These are phyloP conservation scores for Calonectria pteridis DNA, from an alignment of 2,329 filamentous ascomycete genomes.

Conservation along the genomic window DNA sequence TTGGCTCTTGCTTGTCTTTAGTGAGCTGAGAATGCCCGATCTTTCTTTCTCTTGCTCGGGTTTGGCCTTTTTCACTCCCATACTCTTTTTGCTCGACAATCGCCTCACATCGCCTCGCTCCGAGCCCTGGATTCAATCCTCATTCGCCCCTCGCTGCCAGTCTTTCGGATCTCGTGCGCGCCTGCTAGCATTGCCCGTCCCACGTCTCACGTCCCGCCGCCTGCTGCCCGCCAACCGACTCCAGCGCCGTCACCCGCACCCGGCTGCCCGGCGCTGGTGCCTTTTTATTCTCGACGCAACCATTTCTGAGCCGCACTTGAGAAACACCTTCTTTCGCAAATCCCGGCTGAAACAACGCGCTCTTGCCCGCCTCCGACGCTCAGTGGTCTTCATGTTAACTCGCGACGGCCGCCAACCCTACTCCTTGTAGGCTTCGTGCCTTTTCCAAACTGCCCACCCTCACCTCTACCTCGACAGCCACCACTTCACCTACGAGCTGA, in stretches of 20 bases:
- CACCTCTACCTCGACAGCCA: constrained; percentile 15
- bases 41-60: not conserved
- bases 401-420: constrained; percentile 13
- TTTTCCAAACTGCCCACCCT: constrained; percentile 24
- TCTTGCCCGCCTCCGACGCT: constrained; percentile 14
- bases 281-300: constrained; percentile 15
- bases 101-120: not conserved
- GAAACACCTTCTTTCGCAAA: constrained; percentile 13
- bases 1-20: constrained; percentile 5
- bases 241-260: constrained; percentile 15
- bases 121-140: not conserved
- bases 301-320: constrained; percentile 6
- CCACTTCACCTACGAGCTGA: constrained; percentile 16
- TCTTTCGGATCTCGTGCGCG: not conserved
- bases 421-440: constrained; percentile 34
- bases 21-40: constrained; percentile 23
- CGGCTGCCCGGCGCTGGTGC: constrained; percentile 18
- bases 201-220: constrained; percentile 8
- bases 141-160: not conserved
- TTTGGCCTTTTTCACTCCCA: not conserved
- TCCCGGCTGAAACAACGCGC: not conserved
- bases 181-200: not conserved
- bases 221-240: constrained; percentile 2
- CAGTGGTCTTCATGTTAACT: constrained; percentile 35
- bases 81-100: not conserved